Evolutionary conservation across 2,329 filamentous ascomycete genomes (phyloP), one percentile per base, ranked within the genome.

Genomic region (Pezicula radicicola): DNA sequence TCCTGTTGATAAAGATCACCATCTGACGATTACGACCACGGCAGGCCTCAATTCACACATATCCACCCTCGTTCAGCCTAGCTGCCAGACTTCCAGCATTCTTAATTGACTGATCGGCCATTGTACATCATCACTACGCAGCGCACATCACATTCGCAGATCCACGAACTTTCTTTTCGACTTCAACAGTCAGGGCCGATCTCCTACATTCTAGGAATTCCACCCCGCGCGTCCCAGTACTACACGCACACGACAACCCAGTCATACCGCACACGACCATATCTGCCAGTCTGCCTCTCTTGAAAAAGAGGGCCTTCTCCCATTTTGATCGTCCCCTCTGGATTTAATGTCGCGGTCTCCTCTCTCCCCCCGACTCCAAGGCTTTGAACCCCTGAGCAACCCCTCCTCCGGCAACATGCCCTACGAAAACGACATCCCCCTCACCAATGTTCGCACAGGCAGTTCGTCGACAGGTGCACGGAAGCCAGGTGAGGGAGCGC

Each of bases 381-480:
- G 63, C 25, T 66, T 66, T 52, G 54, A 65, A 51, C 62, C 60
- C 15, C 49, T 65, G 19, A 19, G 50, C 16, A 51, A 52, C 36
- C 42, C 48, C 19, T 45, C n/a, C 30, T 18, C 37, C 19, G 47
- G 52, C 43, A 56, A 53, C 21, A 62, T 60, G 55, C 48, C 47
- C 19, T 60, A 57, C 48, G 55, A 50, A 25, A 50, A 53, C 28
- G 77, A 74, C 48, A 85, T 85, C 44, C 80, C 80, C 18, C 75
- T 85, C 51, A 74, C 75, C 13, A 70, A 72, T 43, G 77, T 87
- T 57, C 75, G 72, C 63, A 84, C 79, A 66, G 76, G 75, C 59
- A 74, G 72, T 55, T 81, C 76, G 55, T 81, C 77, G 6, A 78
- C 75, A 3, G 81, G 83, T 41, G 75, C 76, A 48, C 72, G 79